These are phyloP conservation scores for Naganishia antarctica DNA, from an alignment of 768 basidiomycete genomes.

Conservation along the genomic window DNA sequence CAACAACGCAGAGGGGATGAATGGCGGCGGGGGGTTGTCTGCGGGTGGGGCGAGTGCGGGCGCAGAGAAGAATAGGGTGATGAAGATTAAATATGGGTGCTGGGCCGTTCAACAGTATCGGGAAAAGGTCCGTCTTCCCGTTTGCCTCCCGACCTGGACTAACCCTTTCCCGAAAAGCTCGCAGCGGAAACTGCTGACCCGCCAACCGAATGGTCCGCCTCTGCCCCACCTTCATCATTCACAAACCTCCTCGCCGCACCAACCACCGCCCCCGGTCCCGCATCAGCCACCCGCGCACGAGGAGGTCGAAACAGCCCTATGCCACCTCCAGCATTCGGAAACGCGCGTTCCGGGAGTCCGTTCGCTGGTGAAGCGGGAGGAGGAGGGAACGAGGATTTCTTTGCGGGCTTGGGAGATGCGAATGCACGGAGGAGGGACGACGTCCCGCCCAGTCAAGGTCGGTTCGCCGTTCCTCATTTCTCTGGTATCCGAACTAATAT, in stretches of 20 bases:
- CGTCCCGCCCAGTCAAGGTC: conserved; percentile 83
- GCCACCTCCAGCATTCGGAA: conserved; percentile 53
- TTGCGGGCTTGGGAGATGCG: conserved; percentile 71
- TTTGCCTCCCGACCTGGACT: conserved; percentile 5
- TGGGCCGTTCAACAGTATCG: conserved; percentile 94
- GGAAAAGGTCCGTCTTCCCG: conserved; percentile 63
- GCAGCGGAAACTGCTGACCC: conserved; percentile 63
- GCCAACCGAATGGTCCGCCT: conserved; percentile 68
- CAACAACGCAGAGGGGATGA: conserved; percentile 56
- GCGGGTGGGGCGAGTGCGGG: conserved; percentile 37
- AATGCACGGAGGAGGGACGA: conserved; percentile 73
- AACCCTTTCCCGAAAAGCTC: conserved; percentile 55
- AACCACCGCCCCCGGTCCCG: conserved; percentile 73
- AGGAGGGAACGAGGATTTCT: conserved; percentile 73
- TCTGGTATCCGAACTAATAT: too few species aligned
- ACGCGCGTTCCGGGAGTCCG: conserved; percentile 24
- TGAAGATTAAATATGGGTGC: conserved; percentile 62
- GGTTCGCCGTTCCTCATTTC: not conserved
- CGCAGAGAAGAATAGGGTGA: conserved; percentile 37
- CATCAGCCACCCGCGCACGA: conserved; percentile 61
- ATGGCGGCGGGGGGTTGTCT: conserved; percentile 48
- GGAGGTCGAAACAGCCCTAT: conserved; percentile 54
- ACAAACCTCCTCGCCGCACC: conserved; percentile 58
- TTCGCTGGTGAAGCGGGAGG: conserved; percentile 23
- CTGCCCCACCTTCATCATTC: conserved; percentile 59